These are phyloP conservation scores for Yarrowia phangngaensis DNA, from an alignment of 805 yeast species.

Conservation along the genomic window DNA sequence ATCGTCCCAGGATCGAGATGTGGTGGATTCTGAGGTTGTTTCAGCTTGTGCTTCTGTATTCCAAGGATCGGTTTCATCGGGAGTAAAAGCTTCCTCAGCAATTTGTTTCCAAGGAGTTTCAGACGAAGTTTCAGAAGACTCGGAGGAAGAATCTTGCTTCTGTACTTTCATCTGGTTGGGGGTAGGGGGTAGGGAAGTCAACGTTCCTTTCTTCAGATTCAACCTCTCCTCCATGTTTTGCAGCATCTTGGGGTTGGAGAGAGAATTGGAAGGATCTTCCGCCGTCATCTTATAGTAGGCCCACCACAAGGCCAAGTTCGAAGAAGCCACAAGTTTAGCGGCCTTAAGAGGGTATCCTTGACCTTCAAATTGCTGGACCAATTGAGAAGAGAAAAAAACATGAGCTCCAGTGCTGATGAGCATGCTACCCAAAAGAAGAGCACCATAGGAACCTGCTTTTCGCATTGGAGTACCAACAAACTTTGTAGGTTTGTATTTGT, in stretches of 20 bases:
- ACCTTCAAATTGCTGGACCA: conserved; percentile 8
- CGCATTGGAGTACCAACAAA: background rate
- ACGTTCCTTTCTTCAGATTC: conserved; percentile 14
- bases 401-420: conserved; percentile 3
- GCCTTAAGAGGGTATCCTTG: conserved; percentile 13
- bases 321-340: conserved; percentile 1
- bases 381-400: background rate
- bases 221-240: conserved; percentile 18
- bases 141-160: too few species aligned
- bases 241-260: conserved; percentile 25
- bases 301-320: conserved; percentile 22
- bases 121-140: too few species aligned
- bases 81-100: conserved; percentile 1
- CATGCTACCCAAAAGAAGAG: conserved; percentile 6
- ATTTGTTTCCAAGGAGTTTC: conserved; percentile 20
- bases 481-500: conserved; percentile 18
- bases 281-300: conserved; percentile 26
- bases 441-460: background rate
- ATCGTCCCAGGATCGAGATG: conserved; percentile 11
- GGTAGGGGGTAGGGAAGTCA: conserved; percentile 8
- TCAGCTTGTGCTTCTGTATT: conserved; percentile 13
- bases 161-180: conserved; percentile 1
- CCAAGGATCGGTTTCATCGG: conserved; percentile 10
- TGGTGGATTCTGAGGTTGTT: background rate
- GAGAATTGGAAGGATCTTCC: conserved; percentile 21